phyloP scores from a whole-genome alignment of 495 filamentous ascomycete species.

The Aspergillus cavernicola region DNA sequence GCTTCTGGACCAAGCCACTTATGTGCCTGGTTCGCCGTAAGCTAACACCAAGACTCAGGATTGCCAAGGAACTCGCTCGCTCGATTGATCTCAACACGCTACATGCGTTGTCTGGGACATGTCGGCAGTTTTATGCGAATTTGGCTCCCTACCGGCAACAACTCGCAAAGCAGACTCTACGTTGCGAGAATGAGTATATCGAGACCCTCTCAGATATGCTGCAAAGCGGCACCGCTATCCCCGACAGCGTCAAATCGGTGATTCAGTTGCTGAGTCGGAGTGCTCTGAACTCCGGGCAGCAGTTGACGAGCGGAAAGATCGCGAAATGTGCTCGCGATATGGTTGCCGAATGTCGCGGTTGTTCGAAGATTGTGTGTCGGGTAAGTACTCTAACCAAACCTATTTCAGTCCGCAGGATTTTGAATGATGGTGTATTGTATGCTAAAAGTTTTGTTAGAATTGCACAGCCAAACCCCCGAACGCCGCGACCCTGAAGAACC shows the following conservation, averaged over 20 bases:
- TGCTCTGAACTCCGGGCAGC: slow-evolving; percentile 29
- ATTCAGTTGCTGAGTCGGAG: slow-evolving; percentile 32
- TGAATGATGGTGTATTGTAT: neutral
- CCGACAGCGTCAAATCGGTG: slow-evolving; percentile 36
- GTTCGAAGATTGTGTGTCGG: slow-evolving; percentile 71
- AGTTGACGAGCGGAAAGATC: slow-evolving; percentile 60
- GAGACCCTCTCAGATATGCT: slow-evolving; percentile 40
- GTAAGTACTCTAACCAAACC: slow-evolving; percentile 36
- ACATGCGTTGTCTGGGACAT: slow-evolving; percentile 73
- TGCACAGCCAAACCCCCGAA: slow-evolving; percentile 77
- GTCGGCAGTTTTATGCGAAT: slow-evolving; percentile 71
- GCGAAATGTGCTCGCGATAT: slow-evolving; percentile 78
- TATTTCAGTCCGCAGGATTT: neutral
- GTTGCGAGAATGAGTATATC: slow-evolving; percentile 67
- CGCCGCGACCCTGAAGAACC: slow-evolving; percentile 53
- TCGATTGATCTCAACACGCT: slow-evolving; percentile 81
- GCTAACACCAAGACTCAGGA: slow-evolving; percentile 47
- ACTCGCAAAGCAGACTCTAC: slow-evolving; percentile 68
- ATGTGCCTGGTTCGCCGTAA: slow-evolving; percentile 16
- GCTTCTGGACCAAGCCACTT: slow-evolving; percentile 19
- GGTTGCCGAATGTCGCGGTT: slow-evolving; percentile 77
- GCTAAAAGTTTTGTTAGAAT: slow-evolving; percentile 57
- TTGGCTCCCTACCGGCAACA: slow-evolving; percentile 71
- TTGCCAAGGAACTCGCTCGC: slow-evolving; percentile 69
- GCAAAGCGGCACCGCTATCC: slow-evolving; percentile 28